Evolutionary conservation across 441 rosid genomes (phyloP).

Genomic region (Pelargonium citronellum): DNA sequence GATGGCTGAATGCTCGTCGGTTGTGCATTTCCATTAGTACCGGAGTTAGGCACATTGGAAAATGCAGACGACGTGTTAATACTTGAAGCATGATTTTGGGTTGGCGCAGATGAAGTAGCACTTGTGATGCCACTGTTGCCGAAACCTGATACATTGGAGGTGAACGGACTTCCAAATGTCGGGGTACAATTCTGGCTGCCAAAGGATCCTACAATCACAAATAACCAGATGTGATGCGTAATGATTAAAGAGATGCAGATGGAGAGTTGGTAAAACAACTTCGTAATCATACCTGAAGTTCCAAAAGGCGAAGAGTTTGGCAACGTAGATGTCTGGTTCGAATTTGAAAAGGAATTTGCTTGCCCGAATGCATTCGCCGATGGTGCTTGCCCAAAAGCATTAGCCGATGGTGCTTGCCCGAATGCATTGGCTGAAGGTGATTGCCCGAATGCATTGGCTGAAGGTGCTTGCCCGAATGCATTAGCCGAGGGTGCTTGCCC

Average conservation of each 20-base stretch:
- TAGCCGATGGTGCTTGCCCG: neutral
- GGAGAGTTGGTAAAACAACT: conserved; percentile 12
- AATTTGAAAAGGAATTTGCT: conserved; percentile 31
- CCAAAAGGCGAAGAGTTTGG: conserved; percentile 23
- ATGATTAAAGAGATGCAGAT: neutral
- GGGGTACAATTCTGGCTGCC: conserved; percentile 30
- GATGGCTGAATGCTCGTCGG: conserved; percentile 24
- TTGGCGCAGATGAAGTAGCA: conserved; percentile 23
- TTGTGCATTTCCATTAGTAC: conserved; percentile 28
- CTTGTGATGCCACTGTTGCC: conserved; percentile 22
- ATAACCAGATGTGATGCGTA: conserved; percentile 17
- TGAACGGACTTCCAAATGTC: conserved; percentile 22
- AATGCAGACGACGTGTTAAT: conserved; percentile 18
- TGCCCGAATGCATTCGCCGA: conserved; percentile 39
- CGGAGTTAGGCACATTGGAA: conserved; percentile 17
- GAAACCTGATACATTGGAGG: conserved; percentile 26
- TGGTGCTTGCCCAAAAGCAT: conserved; percentile 13
- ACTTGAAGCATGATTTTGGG: conserved; percentile 25
- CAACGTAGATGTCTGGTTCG: conserved; percentile 33
- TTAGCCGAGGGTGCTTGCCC: neutral
- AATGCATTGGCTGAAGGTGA: neutral
- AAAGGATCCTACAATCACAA: conserved; percentile 28
- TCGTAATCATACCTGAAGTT: conserved; percentile 28
- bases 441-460: neutral
- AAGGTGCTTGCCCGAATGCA: neutral